Base-by-base conservation (phyloP, 1,284 basidiomycete genomes). In the Cutaneotrichosporon cyanovorans region DNA sequence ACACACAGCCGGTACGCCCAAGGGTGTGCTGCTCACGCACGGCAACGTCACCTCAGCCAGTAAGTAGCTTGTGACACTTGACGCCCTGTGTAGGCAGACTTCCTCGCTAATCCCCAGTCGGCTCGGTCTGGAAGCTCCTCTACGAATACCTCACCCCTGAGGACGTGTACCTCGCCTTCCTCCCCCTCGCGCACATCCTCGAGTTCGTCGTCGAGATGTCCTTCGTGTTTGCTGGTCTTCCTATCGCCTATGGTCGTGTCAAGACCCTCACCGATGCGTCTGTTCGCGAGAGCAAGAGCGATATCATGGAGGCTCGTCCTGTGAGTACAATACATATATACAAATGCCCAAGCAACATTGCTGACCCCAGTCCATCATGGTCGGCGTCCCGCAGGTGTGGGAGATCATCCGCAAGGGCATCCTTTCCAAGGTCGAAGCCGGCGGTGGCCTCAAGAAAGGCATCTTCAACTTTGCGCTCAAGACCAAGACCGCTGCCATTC, bases 241-340 rank as follows among this genome's bases (percentile, higher is more conserved):
- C 66, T 32, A 80, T 83, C 51, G 92, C 92, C 2, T 97, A 89
- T 64, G 92, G 87, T 20, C 83, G 85, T 48, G 83, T 95, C 71
- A 95, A 95, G 81, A 97, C 92, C n/a, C 78, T 96, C 54, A 96
- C 92, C 3, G 88, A 95, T 65, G 80, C 82, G 4, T 86, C 82
- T 19, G 88, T 93, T 15, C 82, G 88, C 50, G 84, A 91, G 51
- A 97, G 88, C 75, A 78, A 83, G 53, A 90, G 91, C 36, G 92
- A 97, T 69, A 81, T 97, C 63, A 77, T 78, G 49, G 78, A 83
- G 21, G 87, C 93, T 75, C 74, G 77, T 44, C 93, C 92, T 0
- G 66, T 70, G 40, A 60, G 68, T 58, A 9, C 2, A n/a, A n/a
- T 32, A n/a, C 2, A 4, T 15, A 14, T 7, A 28, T 28, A 12